Evolutionary conservation across 306 rosid genomes (phyloP), one percentile per base, ranked within the genome.

Genomic region (Hylodesmum podocarpum): DNA sequence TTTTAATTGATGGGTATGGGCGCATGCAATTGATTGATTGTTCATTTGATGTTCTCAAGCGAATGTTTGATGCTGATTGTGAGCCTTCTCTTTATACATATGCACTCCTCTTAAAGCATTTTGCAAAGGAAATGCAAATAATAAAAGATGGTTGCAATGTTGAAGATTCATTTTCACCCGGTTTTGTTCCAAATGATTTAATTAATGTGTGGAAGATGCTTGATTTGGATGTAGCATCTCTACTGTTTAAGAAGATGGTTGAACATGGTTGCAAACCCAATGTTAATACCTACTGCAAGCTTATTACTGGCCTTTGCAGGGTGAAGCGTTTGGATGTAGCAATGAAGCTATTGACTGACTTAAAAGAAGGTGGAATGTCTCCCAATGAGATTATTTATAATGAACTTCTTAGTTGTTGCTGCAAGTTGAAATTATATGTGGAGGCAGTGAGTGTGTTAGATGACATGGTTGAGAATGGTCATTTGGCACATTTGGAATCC

Each of bases 21-120:
- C 58, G 63, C 49, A 29, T 83, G 84, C 86, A 86, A 80, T 84
- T 86, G 69, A 81, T 84, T 49, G 79, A 83, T 49, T 44, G 78
- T 73, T 90, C 92, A 67, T 88, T 89, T 81, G 83, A 75, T 77
- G 88, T 86, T 73, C 82, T 91, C 41, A 86, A 86, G 94, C 82
- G 79, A 55, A 91, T 91, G 97, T 78, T 72, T 59, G 81, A 84
- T 81, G 87, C 87, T 78, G 82, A 78, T 70, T 91, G 91, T 78
- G 90, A 84, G 43, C 92, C 97, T 70, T 91, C 88, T 65, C 84
- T 74, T 78, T 34, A 83, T 73, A 86, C 86, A 66, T 91, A 84
- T 75, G 78, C 84, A 47, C 83, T 77, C 75, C 83, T 91, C 34
- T 70, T 89, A 63, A 89, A 89, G 71, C 90, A 87, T 81, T 77